Evolutionary conservation across 2,329 filamentous ascomycete genomes (phyloP), one percentile per base, ranked within the genome.

Genomic region (Teratosphaeria gauchensis): DNA sequence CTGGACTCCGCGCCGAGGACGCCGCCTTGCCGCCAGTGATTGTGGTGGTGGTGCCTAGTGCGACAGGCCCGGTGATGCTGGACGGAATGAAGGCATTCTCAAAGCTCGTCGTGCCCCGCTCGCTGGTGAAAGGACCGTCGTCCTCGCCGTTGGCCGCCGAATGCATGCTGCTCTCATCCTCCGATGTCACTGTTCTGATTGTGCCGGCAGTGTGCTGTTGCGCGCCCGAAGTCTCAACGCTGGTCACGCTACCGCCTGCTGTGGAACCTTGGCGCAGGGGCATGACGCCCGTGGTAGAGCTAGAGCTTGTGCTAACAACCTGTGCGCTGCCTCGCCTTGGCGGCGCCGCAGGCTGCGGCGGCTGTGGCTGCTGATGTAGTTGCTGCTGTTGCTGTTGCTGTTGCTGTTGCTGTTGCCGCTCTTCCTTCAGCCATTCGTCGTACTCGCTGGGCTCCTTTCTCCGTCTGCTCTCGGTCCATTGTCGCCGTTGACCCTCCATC

Each of bases 21-120:
- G 60, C 55, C 16, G 61, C 58, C 32, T 56, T 56, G 7, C 65
- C 65, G 32, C 63, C 65, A 33, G 64, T 61, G 33, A 65, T 65
- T 30, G 67, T 67, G 21, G 67, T 65, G 28, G 65, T 67, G 30
- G 67, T 68, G 62, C 59, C 58, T 30, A 66, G 59, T 14, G 51
- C 38, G 48, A 24, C n/a, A 8, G 7, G 46, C 12, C 30, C 30
- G 19, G 46, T 21, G 19, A 21, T 21, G n/a, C n/a, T 42, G 24
- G n/a, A 53, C 24, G 67, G 67, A 28, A 68, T 64, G 60, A 68
- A 68, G 30, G 63, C 62, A n/a, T 63, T 65, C 57, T 69, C 67
- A 59, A 68, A 67, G 58, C 62, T 65, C 58, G 64, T 67, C 55
- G 65, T 68, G 56, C 64, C 65, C 59, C 64, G 67, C 46, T 67